A percentile compares a stretch with the other conserved stretches of the same genome.
phyloP scores from a whole-genome alignment of 1,284 basidiomycete species.

The Apiotrichum gracile region DNA sequence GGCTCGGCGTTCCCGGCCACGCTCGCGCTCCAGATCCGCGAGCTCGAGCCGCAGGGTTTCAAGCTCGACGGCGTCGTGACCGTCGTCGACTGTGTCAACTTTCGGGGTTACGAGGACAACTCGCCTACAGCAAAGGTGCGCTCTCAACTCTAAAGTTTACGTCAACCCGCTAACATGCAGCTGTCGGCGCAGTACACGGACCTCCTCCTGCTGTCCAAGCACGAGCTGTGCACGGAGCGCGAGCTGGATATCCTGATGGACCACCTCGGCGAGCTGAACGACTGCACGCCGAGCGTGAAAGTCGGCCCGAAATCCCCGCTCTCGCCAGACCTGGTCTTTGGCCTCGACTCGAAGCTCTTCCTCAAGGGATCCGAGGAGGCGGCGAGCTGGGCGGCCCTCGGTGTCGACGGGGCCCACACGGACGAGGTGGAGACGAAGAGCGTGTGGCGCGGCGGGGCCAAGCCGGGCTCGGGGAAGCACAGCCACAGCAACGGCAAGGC shows the following conservation, averaged over 20 bases:
- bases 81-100: constrained; percentile 80
- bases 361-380: constrained; percentile 40
- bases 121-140: constrained; percentile 66
- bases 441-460: constrained; percentile 51
- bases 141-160: background rate
- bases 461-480: constrained; percentile 22
- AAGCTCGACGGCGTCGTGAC: constrained; percentile 82
- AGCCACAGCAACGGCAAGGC: constrained; percentile 25
- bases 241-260: constrained; percentile 73
- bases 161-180: background rate
- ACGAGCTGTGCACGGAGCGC: constrained; percentile 68
- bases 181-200: constrained; percentile 94
- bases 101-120: constrained; percentile 79
- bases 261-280: constrained; percentile 80
- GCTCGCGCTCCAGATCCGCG: constrained; percentile 81
- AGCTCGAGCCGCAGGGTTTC: constrained; percentile 69
- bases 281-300: constrained; percentile 73
- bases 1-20: constrained; percentile 72
- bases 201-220: constrained; percentile 82
- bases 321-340: constrained; percentile 69
- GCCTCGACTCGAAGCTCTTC: constrained; percentile 73
- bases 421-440: constrained; percentile 77
- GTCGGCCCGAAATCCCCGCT: constrained; percentile 48
- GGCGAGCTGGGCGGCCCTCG: constrained; percentile 27
- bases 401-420: constrained; percentile 50